These are phyloP conservation scores for Fusarium falciforme DNA, from an alignment of 2,329 filamentous ascomycete species.

Conservation along the genomic window DNA sequence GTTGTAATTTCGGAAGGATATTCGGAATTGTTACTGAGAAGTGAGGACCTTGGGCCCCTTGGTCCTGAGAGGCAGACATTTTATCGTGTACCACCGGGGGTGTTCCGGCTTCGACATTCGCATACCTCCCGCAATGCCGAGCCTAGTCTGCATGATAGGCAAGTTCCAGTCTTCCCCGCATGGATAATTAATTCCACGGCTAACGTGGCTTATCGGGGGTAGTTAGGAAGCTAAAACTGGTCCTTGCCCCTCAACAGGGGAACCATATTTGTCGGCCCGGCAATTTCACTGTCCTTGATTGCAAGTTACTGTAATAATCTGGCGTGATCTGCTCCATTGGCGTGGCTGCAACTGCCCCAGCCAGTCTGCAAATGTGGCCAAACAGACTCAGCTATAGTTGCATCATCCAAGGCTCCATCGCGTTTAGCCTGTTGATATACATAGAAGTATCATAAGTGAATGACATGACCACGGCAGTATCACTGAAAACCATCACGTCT, in stretches of 20 bases:
- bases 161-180: not conserved
- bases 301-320: not conserved
- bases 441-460: too few relatives aligned
- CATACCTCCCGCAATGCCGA: not conserved
- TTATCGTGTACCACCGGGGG: not conserved
- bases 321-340: not conserved
- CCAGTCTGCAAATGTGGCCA: too few relatives aligned
- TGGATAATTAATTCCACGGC: not conserved
- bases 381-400: too few relatives aligned
- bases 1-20: not conserved
- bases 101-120: not conserved
- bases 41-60: not conserved
- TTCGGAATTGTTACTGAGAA: not conserved
- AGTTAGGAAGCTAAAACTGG: not conserved
- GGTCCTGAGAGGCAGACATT: not conserved
- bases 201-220: not conserved
- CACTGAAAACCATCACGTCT: too few relatives aligned
- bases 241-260: not conserved
- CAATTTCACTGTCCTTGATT: not conserved
- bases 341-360: too few relatives aligned
- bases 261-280: not conserved
- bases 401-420: too few relatives aligned
- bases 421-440: too few relatives aligned
- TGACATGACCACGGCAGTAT: too few relatives aligned
- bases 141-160: not conserved